phyloP scores from a whole-genome alignment of 441 rosid species.

The Syzygium malaccense region DNA sequence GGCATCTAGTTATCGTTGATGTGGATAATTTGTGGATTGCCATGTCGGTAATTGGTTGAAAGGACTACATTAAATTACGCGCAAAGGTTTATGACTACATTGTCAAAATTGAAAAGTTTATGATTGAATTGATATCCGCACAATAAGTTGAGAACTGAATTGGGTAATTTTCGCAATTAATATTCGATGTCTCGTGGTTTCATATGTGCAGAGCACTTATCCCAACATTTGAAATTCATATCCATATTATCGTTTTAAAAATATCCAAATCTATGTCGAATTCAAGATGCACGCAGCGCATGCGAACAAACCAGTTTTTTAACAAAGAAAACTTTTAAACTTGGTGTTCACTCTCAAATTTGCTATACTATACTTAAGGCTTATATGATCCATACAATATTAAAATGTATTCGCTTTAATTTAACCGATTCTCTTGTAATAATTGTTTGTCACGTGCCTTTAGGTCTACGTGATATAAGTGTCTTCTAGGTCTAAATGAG shows the following conservation, averaged over 20 bases:
- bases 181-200: neutral
- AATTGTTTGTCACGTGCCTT: neutral
- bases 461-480: neutral
- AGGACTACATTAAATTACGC: neutral
- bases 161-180: neutral
- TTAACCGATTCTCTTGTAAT: neutral
- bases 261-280: neutral
- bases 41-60: fast-evolving
- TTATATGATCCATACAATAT: neutral
- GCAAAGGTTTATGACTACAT: neutral
- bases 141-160: fast-evolving
- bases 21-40: neutral
- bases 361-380: neutral
- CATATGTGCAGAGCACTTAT: neutral
- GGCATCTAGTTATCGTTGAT: too few species aligned
- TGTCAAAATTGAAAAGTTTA: neutral
- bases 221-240: neutral
- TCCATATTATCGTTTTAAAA: neutral
- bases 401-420: neutral
- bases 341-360: neutral
- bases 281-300: fast-evolving
- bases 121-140: fast-evolving
- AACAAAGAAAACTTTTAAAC: neutral
- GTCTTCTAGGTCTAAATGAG: neutral
- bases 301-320: neutral